phyloP scores from a whole-genome alignment of 768 basidiomycete genomes.

The Thelephora aurantiotincta region DNA sequence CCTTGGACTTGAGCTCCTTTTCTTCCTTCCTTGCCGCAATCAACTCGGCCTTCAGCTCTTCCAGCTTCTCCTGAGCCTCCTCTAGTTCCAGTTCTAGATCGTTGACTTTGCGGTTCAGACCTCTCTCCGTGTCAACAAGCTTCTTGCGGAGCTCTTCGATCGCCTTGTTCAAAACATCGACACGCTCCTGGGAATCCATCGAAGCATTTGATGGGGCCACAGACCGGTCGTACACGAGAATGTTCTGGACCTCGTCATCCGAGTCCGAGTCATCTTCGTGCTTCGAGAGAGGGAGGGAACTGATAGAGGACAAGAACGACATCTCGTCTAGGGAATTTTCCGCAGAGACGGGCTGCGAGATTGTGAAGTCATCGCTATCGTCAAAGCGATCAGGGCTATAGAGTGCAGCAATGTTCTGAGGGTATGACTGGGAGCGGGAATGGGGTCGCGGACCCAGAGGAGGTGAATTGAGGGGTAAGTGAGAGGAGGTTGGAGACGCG shows the following conservation, averaged over 20 bases:
- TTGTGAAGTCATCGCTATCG: constrained; percentile 1
- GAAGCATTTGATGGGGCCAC: constrained; percentile 50
- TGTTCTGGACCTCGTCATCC: constrained; percentile 40
- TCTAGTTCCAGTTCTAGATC: constrained; percentile 80
- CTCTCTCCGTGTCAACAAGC: constrained; percentile 59
- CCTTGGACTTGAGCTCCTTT: constrained; percentile 81
- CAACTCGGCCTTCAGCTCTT: constrained; percentile 68
- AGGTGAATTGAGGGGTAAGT: constrained; percentile 17
- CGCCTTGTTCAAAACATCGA: constrained; percentile 58
- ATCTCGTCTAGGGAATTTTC: constrained; percentile 19
- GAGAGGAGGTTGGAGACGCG: constrained; percentile 17
- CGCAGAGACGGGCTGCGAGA: constrained; percentile 26
- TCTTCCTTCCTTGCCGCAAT: constrained; percentile 77
- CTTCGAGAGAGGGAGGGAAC: constrained; percentile 46
- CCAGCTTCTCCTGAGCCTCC: constrained; percentile 62
- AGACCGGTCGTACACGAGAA: constrained; percentile 47
- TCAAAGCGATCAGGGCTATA: constrained; percentile 16
- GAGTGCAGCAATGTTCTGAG: constrained; percentile 23
- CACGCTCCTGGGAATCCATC: constrained; percentile 54
- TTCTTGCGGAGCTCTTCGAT: constrained; percentile 69
- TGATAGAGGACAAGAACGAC: constrained; percentile 30
- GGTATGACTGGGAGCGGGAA: constrained; percentile 33
- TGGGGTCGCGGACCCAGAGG: constrained; percentile 57
- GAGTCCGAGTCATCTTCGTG: constrained; percentile 18
- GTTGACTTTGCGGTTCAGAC: constrained; percentile 45